Evolutionary conservation across 2,329 filamentous ascomycete species (phyloP).

Genomic region (Beauveria asiatica): DNA sequence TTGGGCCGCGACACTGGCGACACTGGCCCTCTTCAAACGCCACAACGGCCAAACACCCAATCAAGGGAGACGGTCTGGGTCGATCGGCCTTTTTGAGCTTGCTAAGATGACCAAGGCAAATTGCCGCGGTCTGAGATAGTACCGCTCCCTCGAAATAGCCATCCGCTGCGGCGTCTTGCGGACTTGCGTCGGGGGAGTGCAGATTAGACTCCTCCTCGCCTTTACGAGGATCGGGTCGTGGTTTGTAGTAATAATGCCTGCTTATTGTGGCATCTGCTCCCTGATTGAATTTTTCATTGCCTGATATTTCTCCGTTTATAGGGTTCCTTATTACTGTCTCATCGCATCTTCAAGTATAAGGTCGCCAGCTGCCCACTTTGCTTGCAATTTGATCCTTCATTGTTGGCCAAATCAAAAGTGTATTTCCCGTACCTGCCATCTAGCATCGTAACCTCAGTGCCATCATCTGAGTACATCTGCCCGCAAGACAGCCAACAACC

Average conservation of each 20-base stretch:
- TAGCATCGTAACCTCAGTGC: neutral
- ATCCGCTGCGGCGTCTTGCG: neutral
- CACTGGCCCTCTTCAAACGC: no score
- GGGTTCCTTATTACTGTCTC: neutral
- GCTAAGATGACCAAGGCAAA: neutral
- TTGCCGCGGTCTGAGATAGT: neutral
- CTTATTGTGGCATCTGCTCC: neutral
- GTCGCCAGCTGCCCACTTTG: neutral
- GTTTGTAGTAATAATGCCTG: neutral
- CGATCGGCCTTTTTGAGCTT: neutral
- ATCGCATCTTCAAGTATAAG: neutral
- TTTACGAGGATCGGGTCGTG: neutral
- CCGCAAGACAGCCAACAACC: neutral
- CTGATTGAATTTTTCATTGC: neutral
- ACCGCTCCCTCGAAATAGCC: neutral
- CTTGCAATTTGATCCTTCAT: neutral
- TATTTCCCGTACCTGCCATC: neutral
- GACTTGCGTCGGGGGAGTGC: neutral
- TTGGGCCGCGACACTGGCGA: no score
- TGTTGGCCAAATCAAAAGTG: neutral
- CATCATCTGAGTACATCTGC: neutral
- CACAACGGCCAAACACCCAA: no score
- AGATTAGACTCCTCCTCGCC: neutral
- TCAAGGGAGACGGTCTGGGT: no score
- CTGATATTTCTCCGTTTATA: neutral